These are phyloP conservation scores for Helotiales sp. DNA, from an alignment of 2,329 filamentous ascomycete species.

Conservation along the genomic window DNA sequence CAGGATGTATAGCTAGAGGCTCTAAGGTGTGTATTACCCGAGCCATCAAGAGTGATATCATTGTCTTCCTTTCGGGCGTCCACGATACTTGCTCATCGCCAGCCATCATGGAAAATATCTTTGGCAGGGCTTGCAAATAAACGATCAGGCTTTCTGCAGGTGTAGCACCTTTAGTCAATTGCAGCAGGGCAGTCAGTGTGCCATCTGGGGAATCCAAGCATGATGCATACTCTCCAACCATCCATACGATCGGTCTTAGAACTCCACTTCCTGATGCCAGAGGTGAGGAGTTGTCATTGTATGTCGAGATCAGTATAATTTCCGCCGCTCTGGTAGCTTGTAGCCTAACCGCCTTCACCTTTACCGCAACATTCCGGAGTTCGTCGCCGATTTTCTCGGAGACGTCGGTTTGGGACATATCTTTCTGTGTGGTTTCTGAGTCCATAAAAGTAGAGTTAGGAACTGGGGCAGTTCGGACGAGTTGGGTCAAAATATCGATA, in stretches of 20 bases:
- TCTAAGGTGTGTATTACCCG: slow-evolving; percentile 83
- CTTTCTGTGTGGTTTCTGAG: slow-evolving; percentile 3
- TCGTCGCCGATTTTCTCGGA: slow-evolving; percentile 79
- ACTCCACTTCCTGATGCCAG: slow-evolving; percentile 63
- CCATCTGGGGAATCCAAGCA: slow-evolving; percentile 69
- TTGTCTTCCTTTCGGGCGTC: slow-evolving; percentile 72
- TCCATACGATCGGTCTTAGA: slow-evolving; percentile 76
- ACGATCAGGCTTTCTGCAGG: slow-evolving; percentile 68
- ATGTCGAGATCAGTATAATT: slow-evolving; percentile 63
- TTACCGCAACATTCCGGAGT: slow-evolving; percentile 85
- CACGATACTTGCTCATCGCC: slow-evolving; percentile 65
- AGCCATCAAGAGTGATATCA: slow-evolving; percentile 74
- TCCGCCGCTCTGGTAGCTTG: slow-evolving; percentile 85
- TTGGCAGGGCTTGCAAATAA: slow-evolving; percentile 81
- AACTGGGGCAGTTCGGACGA: slow-evolving; percentile 70
- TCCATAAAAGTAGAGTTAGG: slow-evolving; percentile 38
- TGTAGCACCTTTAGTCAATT: slow-evolving; percentile 56
- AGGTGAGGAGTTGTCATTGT: slow-evolving; percentile 51
- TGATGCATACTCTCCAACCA: slow-evolving; percentile 84
- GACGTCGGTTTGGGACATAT: slow-evolving; percentile 39
- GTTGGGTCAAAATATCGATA: slow-evolving; percentile 82
- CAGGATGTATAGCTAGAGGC: slow-evolving; percentile 75
- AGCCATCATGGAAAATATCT: slow-evolving; percentile 75
- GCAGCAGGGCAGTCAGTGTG: slow-evolving; percentile 72
- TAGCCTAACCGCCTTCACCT: slow-evolving; percentile 79